Base-by-base conservation (phyloP, 2,329 filamentous ascomycete genomes). In the Xylaria polymorpha region DNA sequence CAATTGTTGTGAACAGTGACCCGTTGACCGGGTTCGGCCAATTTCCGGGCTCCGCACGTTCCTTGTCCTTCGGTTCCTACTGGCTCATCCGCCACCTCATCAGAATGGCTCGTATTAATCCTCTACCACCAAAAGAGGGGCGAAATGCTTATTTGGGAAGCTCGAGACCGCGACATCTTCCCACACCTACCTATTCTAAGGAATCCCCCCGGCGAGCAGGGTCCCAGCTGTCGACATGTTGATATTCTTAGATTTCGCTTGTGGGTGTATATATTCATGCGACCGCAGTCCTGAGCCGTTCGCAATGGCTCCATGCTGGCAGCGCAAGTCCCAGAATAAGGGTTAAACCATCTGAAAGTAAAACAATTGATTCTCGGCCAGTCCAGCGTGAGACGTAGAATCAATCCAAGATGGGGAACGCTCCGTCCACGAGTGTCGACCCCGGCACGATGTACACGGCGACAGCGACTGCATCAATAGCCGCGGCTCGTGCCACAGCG, bases 401-500 rank as follows among this genome's bases (percentile, higher is more conserved):
- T 35, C 29, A 18, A 18, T 44, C 61, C 58, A 72, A 67, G 39
- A 72, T 72, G 70, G 67, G 67, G 12, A 68, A 70, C 14, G 39
- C 64, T 41, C 48, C 60, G n/a, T 70, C 67, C 15, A 61, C 48
- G 6, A 51, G 20, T 43, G 64, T 66, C 60, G 70, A 72, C 39
- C 64, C 68, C 39, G 70, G 70, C 29, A 68, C 70, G 1, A 72
- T 72, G 70, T 72, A 72, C 35, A 72, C 70, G 55, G 70, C 70
- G 58, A 72, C 70, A 15, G 70, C 70, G 10, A 66, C 53, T 39
- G 70, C 70, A 29, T 72, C 70, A 7, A 70, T 72, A 44, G 58
- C 10, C n/a, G 70, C 70, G 4, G 71, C 71, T 5, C 71, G 66
- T 44, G 85, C 85, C 7, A 85, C 84, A 3, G 83, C 83, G 1